A percentile compares a stretch with the other conserved stretches of the same genome.
These are phyloP conservation scores for Salix suchowensis DNA, from an alignment of 345 rosid species.

Conservation along the genomic window DNA sequence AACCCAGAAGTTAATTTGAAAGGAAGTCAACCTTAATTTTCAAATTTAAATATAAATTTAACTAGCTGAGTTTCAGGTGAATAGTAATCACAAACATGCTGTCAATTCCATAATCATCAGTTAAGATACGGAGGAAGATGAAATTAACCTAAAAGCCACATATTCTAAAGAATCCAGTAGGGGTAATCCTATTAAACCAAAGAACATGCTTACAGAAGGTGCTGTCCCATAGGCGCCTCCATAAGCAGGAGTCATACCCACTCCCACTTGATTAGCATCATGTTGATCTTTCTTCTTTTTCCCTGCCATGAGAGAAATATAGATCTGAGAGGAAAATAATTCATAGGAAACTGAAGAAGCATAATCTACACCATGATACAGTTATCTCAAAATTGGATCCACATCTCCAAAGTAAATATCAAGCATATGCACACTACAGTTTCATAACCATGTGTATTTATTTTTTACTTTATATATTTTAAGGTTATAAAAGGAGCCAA, in stretches of 20 bases:
- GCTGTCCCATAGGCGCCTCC: slow-evolving; percentile 64
- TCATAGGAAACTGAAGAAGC: neutral
- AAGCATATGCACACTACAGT: neutral
- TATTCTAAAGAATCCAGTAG: neutral
- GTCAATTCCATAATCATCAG: neutral
- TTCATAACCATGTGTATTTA: neutral
- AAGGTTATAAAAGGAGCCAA: neutral
- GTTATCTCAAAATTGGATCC: neutral
- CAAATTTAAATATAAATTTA: neutral
- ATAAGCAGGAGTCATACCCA: slow-evolving; percentile 60
- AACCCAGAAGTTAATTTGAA: neutral
- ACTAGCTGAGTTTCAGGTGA: neutral
- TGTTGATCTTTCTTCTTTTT: slow-evolving; percentile 88
- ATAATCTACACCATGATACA: neutral
- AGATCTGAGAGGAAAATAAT: neutral
- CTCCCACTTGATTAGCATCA: slow-evolving; percentile 58
- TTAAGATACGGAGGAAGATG: neutral
- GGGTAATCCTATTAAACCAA: neutral
- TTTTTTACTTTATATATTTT: too few relatives aligned
- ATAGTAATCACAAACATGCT: neutral
- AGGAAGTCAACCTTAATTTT: neutral
- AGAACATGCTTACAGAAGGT: slow-evolving; percentile 67
- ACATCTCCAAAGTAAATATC: neutral
- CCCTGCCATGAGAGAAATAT: slow-evolving; percentile 34
- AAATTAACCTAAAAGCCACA: neutral